Evolutionary conservation across 352 stramenopile species (phyloP).

Genomic region (Phytophthora brassicae): DNA sequence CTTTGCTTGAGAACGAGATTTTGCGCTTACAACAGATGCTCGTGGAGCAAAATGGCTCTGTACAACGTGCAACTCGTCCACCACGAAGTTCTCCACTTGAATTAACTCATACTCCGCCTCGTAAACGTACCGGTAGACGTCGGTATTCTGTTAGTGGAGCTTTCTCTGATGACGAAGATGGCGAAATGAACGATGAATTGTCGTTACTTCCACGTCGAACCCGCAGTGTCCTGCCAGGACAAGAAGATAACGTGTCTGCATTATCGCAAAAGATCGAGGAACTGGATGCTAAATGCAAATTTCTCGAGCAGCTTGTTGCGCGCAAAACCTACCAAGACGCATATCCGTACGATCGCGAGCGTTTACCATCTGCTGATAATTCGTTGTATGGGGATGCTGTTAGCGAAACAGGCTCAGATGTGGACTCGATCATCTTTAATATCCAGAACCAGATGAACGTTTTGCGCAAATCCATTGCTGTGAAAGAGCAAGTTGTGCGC

Average conservation of each 20-base stretch:
- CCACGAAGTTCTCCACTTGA: conserved; percentile 28
- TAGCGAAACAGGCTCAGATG: conserved; percentile 41
- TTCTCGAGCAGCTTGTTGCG: conserved; percentile 72
- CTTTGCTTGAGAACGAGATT: conserved; percentile 65
- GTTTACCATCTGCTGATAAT: conserved; percentile 25
- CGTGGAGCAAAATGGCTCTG: conserved; percentile 55
- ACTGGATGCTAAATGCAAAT: conserved; percentile 79
- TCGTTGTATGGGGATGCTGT: conserved; percentile 36
- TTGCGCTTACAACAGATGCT: conserved; percentile 77
- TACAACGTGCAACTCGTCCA: too few relatives aligned
- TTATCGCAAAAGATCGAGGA: conserved; percentile 75
- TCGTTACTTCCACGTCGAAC: conserved; percentile 52
- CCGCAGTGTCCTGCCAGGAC: conserved; percentile 51
- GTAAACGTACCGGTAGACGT: conserved; percentile 27
- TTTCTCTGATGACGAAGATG: conserved; percentile 45
- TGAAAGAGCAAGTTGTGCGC: conserved; percentile 59
- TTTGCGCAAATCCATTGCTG: conserved; percentile 69
- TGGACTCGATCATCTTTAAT: conserved; percentile 76
- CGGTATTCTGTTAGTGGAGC: conserved; percentile 52
- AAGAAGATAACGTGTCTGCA: conserved; percentile 64
- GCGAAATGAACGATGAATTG: conserved; percentile 42
- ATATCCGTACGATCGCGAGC: conserved; percentile 19
- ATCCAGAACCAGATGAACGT: conserved; percentile 86
- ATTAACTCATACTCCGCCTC: conserved; percentile 13
- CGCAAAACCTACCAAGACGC: conserved; percentile 51